Conservation (phyloP, 306 rosid genomes). For the Quercus glauca region DNA sequence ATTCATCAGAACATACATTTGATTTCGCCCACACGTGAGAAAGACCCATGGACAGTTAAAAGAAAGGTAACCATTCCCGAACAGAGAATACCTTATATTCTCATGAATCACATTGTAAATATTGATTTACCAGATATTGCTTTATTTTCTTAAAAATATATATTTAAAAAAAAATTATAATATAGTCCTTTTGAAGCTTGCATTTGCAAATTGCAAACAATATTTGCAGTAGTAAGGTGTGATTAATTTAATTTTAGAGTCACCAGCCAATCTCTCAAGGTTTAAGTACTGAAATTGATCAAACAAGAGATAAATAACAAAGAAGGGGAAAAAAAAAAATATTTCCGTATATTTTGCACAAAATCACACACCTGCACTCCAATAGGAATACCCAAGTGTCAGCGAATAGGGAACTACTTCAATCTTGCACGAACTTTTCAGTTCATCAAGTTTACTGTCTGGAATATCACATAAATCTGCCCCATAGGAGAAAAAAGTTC, state of each 20-base stretch:
- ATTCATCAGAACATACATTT: background rate
- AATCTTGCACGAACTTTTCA: conserved; percentile 61
- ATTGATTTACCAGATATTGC: background rate
- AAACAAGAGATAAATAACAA: background rate
- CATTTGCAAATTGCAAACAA: background rate
- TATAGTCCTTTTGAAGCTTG: background rate
- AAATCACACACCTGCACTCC: conserved; percentile 76
- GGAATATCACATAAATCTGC: conserved; percentile 77
- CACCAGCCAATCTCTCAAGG: background rate
- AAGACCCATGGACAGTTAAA: background rate
- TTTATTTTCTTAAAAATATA: background rate
- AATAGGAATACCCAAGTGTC: conserved; percentile 84
- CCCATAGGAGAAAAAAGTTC: conserved; percentile 12
- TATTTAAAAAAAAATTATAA: background rate
- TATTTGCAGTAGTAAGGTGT: background rate
- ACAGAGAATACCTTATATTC: background rate
- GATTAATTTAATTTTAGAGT: background rate
- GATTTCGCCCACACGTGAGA: background rate
- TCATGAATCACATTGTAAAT: background rate
- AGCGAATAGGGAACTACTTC: conserved; percentile 77
- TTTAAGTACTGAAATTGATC: background rate
- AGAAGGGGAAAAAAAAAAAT: background rate
- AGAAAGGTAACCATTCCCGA: background rate
- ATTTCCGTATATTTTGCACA: conserved; percentile 7
- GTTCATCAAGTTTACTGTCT: conserved; percentile 52